Evolutionary conservation across 768 basidiomycete genomes (phyloP).

Genomic region (Podaxis rugospora): DNA sequence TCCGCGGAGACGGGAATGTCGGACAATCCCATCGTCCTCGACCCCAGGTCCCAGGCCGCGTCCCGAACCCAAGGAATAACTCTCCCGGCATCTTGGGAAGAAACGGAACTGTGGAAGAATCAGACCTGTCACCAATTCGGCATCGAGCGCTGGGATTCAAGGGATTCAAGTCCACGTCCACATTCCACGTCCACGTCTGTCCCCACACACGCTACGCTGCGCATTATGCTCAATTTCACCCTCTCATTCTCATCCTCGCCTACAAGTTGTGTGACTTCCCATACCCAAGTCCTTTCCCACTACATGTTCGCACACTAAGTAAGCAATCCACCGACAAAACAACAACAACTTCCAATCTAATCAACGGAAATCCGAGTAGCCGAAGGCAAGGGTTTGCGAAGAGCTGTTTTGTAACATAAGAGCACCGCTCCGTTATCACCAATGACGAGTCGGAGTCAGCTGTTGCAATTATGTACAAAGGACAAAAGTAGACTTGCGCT

Average conservation of each 20-base stretch:
- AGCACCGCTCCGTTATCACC: background rate
- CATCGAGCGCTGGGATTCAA: background rate
- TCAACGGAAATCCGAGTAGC: background rate
- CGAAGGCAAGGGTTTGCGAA: background rate
- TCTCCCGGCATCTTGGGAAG: slow-evolving; percentile 3
- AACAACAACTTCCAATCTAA: background rate
- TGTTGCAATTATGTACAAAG: background rate
- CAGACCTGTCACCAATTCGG: background rate
- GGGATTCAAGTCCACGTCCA: background rate
- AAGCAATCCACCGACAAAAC: background rate
- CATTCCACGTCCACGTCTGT: background rate
- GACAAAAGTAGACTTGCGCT: background rate
- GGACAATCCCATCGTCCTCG: background rate
- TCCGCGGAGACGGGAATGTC: background rate
- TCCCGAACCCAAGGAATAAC: slow-evolving; percentile 1
- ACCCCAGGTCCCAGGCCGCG: background rate
- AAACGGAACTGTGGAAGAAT: background rate
- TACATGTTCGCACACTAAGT: background rate
- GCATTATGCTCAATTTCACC: background rate
- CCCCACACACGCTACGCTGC: background rate
- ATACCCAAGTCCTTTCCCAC: background rate
- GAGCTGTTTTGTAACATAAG: background rate
- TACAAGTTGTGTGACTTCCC: background rate
- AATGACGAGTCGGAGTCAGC: background rate
- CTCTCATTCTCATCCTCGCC: background rate